These are phyloP conservation scores for Pseudevernia furfuracea DNA, from an alignment of 495 filamentous ascomycete species.

Conservation along the genomic window DNA sequence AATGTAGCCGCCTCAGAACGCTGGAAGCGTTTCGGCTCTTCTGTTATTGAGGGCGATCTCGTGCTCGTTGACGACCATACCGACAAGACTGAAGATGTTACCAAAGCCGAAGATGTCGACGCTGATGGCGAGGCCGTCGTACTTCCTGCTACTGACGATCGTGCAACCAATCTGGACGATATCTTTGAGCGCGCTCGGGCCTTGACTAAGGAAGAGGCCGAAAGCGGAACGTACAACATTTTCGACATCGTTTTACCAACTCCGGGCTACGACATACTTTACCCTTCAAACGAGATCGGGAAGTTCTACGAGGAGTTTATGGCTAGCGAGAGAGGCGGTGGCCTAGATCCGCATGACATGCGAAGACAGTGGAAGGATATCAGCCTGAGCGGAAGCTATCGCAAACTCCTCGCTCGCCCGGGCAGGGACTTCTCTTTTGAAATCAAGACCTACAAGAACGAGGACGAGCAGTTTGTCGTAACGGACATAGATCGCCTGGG, in stretches of 20 bases:
- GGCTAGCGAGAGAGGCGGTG: conserved; percentile 64
- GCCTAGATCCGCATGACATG: conserved; percentile 80
- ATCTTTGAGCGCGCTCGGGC: conserved; percentile 66
- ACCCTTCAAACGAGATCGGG: conserved; percentile 75
- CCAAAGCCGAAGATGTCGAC: conserved; percentile 42
- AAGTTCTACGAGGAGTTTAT: conserved; percentile 79
- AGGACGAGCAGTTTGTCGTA: conserved; percentile 74
- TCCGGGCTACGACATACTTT: conserved; percentile 82
- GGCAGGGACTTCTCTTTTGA: conserved; percentile 52
- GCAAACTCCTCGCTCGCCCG: conserved; percentile 69
- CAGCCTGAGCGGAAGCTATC: conserved; percentile 81
- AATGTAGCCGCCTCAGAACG: conserved; percentile 74
- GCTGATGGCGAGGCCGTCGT: conserved; percentile 63
- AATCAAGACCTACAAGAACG: conserved; percentile 57
- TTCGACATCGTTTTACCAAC: conserved; percentile 92
- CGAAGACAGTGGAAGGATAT: conserved; percentile 73
- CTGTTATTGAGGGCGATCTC: conserved; percentile 78
- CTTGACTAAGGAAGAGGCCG: conserved; percentile 68
- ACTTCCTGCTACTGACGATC: conserved; percentile 48
- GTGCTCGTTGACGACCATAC: conserved; percentile 58
- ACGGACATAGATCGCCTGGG: conserved; percentile 67
- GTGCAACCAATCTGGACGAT: conserved; percentile 47
- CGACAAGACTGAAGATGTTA: conserved; percentile 35
- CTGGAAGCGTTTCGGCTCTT: conserved; percentile 60
- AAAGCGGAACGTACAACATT: conserved; percentile 68